A percentile compares a stretch with the other conserved stretches of the same genome.
phyloP scores from a whole-genome alignment of 2,329 filamentous ascomycete genomes.

The Clonostachys sp. region DNA sequence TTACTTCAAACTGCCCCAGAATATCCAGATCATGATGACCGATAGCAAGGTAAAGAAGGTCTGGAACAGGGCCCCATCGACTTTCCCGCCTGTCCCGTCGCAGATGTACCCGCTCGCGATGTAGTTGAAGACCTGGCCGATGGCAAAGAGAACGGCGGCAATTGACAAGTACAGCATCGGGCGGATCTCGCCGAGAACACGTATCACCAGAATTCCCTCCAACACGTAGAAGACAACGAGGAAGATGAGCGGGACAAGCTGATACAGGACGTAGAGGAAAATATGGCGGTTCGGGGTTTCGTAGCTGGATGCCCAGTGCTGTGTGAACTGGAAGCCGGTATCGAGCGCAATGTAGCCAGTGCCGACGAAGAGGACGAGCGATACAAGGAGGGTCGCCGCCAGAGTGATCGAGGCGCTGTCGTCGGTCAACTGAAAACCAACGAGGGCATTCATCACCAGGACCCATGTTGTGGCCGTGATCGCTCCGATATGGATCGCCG shows the following conservation, averaged over 20 bases:
- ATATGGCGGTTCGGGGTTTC: constrained; percentile 65
- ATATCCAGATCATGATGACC: constrained; percentile 82
- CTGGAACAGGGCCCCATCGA: constrained; percentile 90
- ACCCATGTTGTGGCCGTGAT: constrained; percentile 89
- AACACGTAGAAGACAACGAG: constrained; percentile 83
- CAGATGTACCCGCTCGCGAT: constrained; percentile 90
- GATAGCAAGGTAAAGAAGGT: constrained; percentile 86
- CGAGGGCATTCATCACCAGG: constrained; percentile 83
- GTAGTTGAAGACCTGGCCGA: constrained; percentile 96
- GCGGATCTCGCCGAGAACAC: constrained; percentile 79
- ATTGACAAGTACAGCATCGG: constrained; percentile 85
- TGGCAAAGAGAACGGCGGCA: constrained; percentile 77
- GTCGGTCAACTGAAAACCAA: constrained; percentile 90
- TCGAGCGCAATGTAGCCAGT: constrained; percentile 95
- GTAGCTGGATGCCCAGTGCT: constrained; percentile 64
- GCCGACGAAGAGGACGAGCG: constrained; percentile 71
- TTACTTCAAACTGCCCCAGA: constrained; percentile 99
- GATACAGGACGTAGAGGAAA: constrained; percentile 90
- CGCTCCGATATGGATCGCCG: constrained; percentile 82
- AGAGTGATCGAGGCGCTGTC: constrained; percentile 86
- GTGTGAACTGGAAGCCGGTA: constrained; percentile 82
- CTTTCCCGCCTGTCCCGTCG: constrained; percentile 73
- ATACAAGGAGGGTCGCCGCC: constrained; percentile 68
- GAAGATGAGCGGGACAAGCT: constrained; percentile 83
- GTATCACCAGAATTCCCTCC: constrained; percentile 77